Conservation (phyloP, 192 early-diverging fungal genomes). For the Piromyces sp. region DNA sequence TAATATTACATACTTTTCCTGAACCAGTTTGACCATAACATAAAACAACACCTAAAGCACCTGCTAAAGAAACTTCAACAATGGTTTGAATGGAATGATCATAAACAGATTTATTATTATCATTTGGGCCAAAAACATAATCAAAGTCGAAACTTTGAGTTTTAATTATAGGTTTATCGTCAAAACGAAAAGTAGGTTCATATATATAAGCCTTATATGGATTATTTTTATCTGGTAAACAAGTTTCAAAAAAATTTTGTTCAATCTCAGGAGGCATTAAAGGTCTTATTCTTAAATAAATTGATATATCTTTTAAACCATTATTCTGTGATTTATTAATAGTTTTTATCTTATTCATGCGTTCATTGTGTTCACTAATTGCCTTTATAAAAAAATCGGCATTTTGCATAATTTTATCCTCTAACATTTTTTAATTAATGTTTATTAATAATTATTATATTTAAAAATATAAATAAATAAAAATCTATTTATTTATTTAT, state of each 20-base stretch:
- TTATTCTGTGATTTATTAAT: background rate
- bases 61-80: background rate
- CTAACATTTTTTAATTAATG: background rate
- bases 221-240: background rate
- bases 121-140: background rate
- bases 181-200: background rate
- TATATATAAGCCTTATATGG: background rate
- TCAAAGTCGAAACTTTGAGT: background rate
- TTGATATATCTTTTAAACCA: background rate
- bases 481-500: too few relatives aligned
- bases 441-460: too few relatives aligned
- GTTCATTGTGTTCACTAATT: background rate
- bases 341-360: background rate
- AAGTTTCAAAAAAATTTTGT: background rate
- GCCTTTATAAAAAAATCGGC: background rate
- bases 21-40: slow-evolving; percentile 29
- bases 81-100: background rate
- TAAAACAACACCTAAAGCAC: slow-evolving; percentile 13
- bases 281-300: background rate
- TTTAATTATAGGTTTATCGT: background rate
- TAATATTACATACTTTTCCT: slow-evolving; percentile 22
- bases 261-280: background rate
- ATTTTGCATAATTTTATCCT: background rate
- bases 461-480: too few relatives aligned
- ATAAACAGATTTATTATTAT: background rate